These are phyloP conservation scores for Solanum chiquidenum DNA, from an alignment of 257 asterid species.

Conservation along the genomic window DNA sequence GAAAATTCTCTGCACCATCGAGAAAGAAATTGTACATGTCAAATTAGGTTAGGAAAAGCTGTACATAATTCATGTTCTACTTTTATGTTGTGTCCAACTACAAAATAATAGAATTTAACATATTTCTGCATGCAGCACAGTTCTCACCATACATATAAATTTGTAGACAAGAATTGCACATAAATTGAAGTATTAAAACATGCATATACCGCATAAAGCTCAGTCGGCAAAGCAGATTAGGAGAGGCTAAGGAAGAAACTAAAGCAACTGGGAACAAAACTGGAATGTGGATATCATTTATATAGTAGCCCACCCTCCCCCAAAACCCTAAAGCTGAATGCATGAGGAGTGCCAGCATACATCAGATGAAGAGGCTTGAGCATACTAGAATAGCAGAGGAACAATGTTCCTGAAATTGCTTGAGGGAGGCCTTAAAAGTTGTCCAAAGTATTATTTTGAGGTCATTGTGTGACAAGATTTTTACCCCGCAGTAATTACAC, in stretches of 20 bases:
- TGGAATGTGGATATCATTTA: not conserved
- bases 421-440: not conserved
- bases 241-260: not conserved
- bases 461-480: not conserved
- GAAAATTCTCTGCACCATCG: constrained; percentile 64
- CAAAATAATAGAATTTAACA: not conserved
- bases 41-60: constrained; percentile 1
- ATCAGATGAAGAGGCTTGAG: not conserved
- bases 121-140: not conserved
- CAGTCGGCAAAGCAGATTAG: not conserved
- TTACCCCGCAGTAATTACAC: not conserved
- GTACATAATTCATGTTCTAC: constrained; percentile 1
- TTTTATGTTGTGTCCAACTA: not conserved
- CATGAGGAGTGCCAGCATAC: not conserved
- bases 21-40: constrained; percentile 2
- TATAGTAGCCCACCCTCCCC: not conserved
- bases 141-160: not conserved
- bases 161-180: not conserved
- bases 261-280: not conserved
- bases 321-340: not conserved
- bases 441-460: not conserved
- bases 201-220: not conserved
- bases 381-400: not conserved
- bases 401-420: not conserved
- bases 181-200: not conserved